phyloP scores from a whole-genome alignment of 768 basidiomycete genomes.

The Russula virescens region DNA sequence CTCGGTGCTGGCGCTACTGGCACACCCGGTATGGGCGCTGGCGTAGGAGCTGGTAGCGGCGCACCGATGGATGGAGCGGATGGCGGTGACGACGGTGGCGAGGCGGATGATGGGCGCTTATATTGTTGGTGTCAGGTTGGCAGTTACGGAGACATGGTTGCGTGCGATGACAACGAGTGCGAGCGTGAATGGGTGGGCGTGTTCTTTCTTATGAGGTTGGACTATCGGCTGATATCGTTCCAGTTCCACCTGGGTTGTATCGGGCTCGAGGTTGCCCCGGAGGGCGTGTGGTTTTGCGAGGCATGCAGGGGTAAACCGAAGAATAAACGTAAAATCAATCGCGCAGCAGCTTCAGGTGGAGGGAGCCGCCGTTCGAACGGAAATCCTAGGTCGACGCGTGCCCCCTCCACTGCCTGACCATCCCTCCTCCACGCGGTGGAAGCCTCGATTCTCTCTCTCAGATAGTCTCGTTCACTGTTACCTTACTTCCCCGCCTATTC shows the following conservation, averaged over 20 bases:
- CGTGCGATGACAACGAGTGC: conserved; percentile 78
- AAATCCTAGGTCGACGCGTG: conserved; percentile 20
- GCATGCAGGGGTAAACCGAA: conserved; percentile 53
- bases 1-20: neutral
- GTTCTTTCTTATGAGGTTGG: conserved; percentile 5
- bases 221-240: neutral
- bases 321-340: conserved; percentile 42
- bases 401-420: conserved; percentile 16
- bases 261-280: conserved; percentile 58
- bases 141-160: conserved; percentile 94
- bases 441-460: no score
- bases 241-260: conserved; percentile 82
- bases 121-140: conserved; percentile 85
- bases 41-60: conserved; percentile 37
- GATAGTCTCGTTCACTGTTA: neutral
- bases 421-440: neutral
- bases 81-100: conserved; percentile 51
- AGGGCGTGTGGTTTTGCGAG: conserved; percentile 74
- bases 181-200: conserved; percentile 84
- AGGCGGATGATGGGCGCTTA: conserved; percentile 49
- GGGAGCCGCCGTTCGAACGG: conserved; percentile 29
- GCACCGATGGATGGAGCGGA: conserved; percentile 42
- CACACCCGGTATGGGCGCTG: conserved; percentile 19
- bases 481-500: neutral
- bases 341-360: conserved; percentile 40